phyloP scores from a whole-genome alignment of 208 protist genomes.

The Wallacemonas sp. region DNA sequence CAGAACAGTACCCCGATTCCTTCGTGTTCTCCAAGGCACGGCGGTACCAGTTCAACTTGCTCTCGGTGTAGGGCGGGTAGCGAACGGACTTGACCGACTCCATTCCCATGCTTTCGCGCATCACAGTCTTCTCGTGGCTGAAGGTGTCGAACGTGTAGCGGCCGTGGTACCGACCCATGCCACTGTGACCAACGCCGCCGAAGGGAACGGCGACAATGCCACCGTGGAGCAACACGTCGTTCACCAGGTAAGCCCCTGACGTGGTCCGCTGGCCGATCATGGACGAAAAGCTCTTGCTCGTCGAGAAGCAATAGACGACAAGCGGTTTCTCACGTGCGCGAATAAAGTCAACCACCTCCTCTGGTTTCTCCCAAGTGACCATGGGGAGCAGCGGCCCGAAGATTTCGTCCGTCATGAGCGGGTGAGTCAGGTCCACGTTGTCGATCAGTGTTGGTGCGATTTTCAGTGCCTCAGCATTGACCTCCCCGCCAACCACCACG shows the following conservation, averaged over 20 bases:
- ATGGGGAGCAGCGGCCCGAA: slow-evolving; percentile 94
- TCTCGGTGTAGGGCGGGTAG: slow-evolving; percentile 27
- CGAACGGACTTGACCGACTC: slow-evolving; percentile 16
- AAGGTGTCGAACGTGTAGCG: slow-evolving; percentile 70
- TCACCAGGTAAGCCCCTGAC: slow-evolving; percentile 58
- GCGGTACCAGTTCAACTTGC: slow-evolving; percentile 7
- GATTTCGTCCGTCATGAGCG: slow-evolving; percentile 88
- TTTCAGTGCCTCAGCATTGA: slow-evolving; percentile 45
- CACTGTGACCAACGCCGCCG: slow-evolving; percentile 88
- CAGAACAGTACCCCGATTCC: not conserved
- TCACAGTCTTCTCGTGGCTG: slow-evolving; percentile 31
- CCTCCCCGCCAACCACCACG: slow-evolving; percentile 69
- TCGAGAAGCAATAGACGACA: slow-evolving; percentile 90
- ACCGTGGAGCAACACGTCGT: slow-evolving; percentile 71
- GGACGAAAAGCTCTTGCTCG: slow-evolving; percentile 23
- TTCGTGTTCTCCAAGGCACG: not conserved
- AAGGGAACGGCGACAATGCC: slow-evolving; percentile 68
- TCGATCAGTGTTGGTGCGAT: slow-evolving; percentile 86
- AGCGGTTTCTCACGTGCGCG: slow-evolving; percentile 72
- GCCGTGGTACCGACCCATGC: slow-evolving; percentile 89
- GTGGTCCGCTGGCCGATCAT: slow-evolving; percentile 32
- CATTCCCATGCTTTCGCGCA: slow-evolving; percentile 16
- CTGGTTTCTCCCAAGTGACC: slow-evolving; percentile 34
- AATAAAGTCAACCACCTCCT: slow-evolving; percentile 65
- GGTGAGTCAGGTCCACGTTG: slow-evolving; percentile 27